Evolutionary conservation across 2,329 filamentous ascomycete genomes (phyloP).

Genomic region (Xylariaceae sp.): DNA sequence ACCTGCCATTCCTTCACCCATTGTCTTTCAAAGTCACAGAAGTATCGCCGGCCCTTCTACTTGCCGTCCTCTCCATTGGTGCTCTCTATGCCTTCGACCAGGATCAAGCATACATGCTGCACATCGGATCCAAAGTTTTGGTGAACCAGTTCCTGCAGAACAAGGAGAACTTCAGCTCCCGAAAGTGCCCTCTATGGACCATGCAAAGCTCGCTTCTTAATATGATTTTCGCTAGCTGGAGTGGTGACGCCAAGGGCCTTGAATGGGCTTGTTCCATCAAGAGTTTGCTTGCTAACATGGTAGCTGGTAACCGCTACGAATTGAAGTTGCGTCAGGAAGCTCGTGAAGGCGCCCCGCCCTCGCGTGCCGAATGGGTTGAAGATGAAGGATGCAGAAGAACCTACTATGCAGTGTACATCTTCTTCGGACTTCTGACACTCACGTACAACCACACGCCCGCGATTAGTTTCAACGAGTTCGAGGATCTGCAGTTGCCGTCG

Average conservation of each 20-base stretch:
- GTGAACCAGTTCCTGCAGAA: slow-evolving; percentile 97
- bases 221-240: slow-evolving; percentile 99
- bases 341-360: slow-evolving; percentile 69
- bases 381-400: slow-evolving; percentile 95
- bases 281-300: slow-evolving; percentile 96
- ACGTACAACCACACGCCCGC: slow-evolving; percentile 98
- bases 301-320: slow-evolving; percentile 94
- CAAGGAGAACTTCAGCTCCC: slow-evolving; percentile 97
- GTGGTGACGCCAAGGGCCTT: slow-evolving; percentile 91
- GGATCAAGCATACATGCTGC: slow-evolving; percentile 92
- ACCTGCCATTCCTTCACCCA: slow-evolving; percentile 91
- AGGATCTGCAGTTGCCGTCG: slow-evolving; percentile 84
- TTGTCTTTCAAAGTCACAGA: slow-evolving; percentile 79
- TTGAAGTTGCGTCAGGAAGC: slow-evolving; percentile 88
- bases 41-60: slow-evolving; percentile 73
- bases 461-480: slow-evolving; percentile 97
- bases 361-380: slow-evolving; percentile 87
- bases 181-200: slow-evolving; percentile 95
- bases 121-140: slow-evolving; percentile 94
- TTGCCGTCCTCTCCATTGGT: slow-evolving; percentile 90
- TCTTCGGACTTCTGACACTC: slow-evolving; percentile 90
- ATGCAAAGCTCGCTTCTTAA: slow-evolving; percentile 97
- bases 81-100: slow-evolving; percentile 96
- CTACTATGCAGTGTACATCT: slow-evolving; percentile 98
- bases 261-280: slow-evolving; percentile 99